A percentile compares a stretch with the other conserved stretches of the same genome.
phyloP scores from a whole-genome alignment of 2,329 filamentous ascomycete genomes.

The Dryadomyces quercivorus region DNA sequence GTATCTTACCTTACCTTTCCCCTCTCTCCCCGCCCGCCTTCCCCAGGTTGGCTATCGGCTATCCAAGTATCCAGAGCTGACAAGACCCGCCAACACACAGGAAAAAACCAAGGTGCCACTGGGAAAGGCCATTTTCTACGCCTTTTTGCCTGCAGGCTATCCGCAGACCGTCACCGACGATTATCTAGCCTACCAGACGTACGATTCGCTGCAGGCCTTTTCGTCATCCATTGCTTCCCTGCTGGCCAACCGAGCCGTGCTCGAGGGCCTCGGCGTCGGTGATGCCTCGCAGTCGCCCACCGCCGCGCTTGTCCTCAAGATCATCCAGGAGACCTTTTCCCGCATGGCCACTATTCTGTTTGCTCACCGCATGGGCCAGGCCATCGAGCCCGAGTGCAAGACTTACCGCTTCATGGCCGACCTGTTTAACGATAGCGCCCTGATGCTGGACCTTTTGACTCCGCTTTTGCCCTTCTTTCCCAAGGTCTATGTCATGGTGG shows the following conservation, averaged over 20 bases:
- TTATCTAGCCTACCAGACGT: constrained; percentile 62
- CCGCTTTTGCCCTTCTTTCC: constrained; percentile 51
- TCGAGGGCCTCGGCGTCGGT: constrained; percentile 71
- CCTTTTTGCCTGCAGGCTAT: constrained; percentile 81
- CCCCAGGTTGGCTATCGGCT: not conserved
- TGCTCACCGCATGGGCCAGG: constrained; percentile 67
- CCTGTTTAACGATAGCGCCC: constrained; percentile 75
- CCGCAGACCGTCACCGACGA: constrained; percentile 76
- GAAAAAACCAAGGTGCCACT: constrained; percentile 23
- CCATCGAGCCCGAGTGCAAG: constrained; percentile 84
- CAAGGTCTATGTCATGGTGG: constrained; percentile 37
- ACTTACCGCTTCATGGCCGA: constrained; percentile 79
- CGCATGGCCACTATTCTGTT: constrained; percentile 78
- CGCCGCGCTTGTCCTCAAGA: constrained; percentile 67
- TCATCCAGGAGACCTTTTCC: constrained; percentile 71
- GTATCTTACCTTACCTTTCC: constrained; percentile 8
- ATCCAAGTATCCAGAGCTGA: not conserved
- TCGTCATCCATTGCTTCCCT: constrained; percentile 71
- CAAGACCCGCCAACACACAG: constrained; percentile 8
- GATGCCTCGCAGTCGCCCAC: constrained; percentile 70
- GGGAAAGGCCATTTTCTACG: constrained; percentile 39
- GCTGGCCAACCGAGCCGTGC: constrained; percentile 69
- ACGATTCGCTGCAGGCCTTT: constrained; percentile 73
- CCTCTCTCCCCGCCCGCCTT: not conserved
- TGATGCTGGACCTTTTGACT: constrained; percentile 74